phyloP scores from a whole-genome alignment of 768 basidiomycete species.

The Crepidotus variabilis region DNA sequence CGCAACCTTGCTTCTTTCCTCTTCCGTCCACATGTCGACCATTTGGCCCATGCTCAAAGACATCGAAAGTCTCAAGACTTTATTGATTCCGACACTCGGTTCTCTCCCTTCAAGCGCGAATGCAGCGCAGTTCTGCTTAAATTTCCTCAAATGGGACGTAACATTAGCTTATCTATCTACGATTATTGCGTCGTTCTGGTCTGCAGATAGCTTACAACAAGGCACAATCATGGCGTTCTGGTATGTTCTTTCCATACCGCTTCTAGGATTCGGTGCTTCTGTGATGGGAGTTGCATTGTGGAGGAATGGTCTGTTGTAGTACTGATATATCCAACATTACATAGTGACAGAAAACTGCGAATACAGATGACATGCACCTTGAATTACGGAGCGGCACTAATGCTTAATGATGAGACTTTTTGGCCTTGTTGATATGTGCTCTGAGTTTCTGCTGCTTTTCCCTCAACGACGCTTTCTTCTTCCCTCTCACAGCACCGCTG shows the following conservation, averaged over 20 bases:
- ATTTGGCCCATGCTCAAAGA: constrained; percentile 33
- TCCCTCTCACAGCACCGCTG: constrained; percentile 70
- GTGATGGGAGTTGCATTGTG: constrained; percentile 44
- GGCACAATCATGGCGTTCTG: constrained; percentile 34
- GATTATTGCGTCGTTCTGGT: constrained; percentile 48
- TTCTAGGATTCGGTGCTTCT: constrained; percentile 51
- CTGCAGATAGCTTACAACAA: constrained; percentile 29
- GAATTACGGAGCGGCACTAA: neutral
- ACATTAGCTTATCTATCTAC: constrained; percentile 34
- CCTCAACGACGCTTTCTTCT: constrained; percentile 78
- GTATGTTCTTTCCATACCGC: constrained; percentile 36
- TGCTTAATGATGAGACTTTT: constrained; percentile 39
- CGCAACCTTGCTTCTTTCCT: constrained; percentile 34
- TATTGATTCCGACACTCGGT: constrained; percentile 34
- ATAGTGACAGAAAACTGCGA: too few species aligned
- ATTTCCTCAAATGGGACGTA: constrained; percentile 53
- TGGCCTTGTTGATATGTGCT: constrained; percentile 70
- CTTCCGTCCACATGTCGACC: constrained; percentile 37
- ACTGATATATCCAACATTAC: too few species aligned
- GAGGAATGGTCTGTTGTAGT: constrained; percentile 33
- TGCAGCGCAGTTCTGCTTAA: constrained; percentile 25
- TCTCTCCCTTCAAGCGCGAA: constrained; percentile 21
- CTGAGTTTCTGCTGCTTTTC: constrained; percentile 80
- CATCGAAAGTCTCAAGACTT: constrained; percentile 22
- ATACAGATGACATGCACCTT: too few species aligned